Evolutionary conservation across 805 yeast genomes (phyloP).

Genomic region (Diddensiella santjacobensis): DNA sequence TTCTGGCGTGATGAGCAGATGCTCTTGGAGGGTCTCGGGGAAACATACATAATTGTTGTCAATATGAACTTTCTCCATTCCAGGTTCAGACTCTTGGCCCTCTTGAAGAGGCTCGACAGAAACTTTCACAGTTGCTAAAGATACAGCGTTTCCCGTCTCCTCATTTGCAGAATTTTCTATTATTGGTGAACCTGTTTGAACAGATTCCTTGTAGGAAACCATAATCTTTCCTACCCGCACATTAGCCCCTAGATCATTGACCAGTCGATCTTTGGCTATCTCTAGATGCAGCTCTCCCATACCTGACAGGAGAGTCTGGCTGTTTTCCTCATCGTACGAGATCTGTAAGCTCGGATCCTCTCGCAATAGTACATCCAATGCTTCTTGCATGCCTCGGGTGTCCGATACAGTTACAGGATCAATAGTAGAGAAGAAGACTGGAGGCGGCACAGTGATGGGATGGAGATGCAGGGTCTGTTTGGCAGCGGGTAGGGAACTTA

Average conservation of each 20-base stretch:
- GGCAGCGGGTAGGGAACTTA: slow-evolving; percentile 43
- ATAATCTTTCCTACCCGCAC: slow-evolving; percentile 77
- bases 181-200: slow-evolving; percentile 24
- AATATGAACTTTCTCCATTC: slow-evolving; percentile 17
- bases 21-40: slow-evolving; percentile 21
- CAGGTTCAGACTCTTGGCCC: slow-evolving; percentile 33
- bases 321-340: slow-evolving; percentile 71
- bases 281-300: slow-evolving; percentile 98
- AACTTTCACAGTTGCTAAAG: slow-evolving; percentile 31
- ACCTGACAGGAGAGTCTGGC: slow-evolving; percentile 85
- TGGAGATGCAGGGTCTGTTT: slow-evolving; percentile 50
- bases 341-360: slow-evolving; percentile 89
- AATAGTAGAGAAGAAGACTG: slow-evolving; percentile 81
- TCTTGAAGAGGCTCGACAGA: slow-evolving; percentile 29
- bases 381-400: slow-evolving; percentile 63
- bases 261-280: slow-evolving; percentile 72
- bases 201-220: slow-evolving; percentile 84
- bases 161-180: slow-evolving; percentile 29
- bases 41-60: slow-evolving; percentile 39
- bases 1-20: slow-evolving; percentile 29
- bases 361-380: slow-evolving; percentile 60
- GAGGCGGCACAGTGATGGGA: slow-evolving; percentile 86
- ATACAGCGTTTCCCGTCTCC: slow-evolving; percentile 23
- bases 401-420: slow-evolving; percentile 86
- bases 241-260: slow-evolving; percentile 78